These are phyloP conservation scores for Serendipita indica DNA, from an alignment of 768 basidiomycete species.

Conservation along the genomic window DNA sequence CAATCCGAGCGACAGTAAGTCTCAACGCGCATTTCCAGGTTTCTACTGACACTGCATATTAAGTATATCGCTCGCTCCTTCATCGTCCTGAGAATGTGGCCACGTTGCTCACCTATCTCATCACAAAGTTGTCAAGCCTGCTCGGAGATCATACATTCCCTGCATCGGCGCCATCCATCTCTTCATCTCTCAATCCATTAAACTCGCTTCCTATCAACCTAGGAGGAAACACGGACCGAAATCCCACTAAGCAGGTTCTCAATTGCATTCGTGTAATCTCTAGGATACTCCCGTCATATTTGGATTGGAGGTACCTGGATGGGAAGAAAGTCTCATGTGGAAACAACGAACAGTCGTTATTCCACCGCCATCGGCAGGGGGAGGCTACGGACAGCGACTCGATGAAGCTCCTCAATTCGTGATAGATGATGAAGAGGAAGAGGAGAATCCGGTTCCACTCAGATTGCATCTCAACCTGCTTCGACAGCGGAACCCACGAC, in stretches of 20 bases:
- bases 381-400: slow-evolving; percentile 17
- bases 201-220: slow-evolving; percentile 35
- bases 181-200: slow-evolving; percentile 35
- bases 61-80: slow-evolving; percentile 68
- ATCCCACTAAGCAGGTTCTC: slow-evolving; percentile 70
- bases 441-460: slow-evolving; percentile 17
- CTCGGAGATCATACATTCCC: slow-evolving; percentile 74
- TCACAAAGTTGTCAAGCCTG: slow-evolving; percentile 54
- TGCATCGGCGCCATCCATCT: slow-evolving; percentile 37
- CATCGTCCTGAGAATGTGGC: slow-evolving; percentile 79
- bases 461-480: slow-evolving; percentile 14
- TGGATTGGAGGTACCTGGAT: slow-evolving; percentile 55
- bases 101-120: slow-evolving; percentile 60
- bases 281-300: slow-evolving; percentile 85
- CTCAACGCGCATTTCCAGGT: slow-evolving; percentile 10
- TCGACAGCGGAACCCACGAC: slow-evolving; percentile 14
- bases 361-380: background rate
- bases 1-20: slow-evolving; percentile 67
- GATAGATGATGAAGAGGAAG: slow-evolving; percentile 72
- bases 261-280: slow-evolving; percentile 87
- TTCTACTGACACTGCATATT: slow-evolving; percentile 12
- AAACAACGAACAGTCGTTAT: slow-evolving; percentile 32
- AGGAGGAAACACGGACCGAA: slow-evolving; percentile 24
- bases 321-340: slow-evolving; percentile 79
- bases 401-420: slow-evolving; percentile 47